Conservation (phyloP, 2,329 filamentous ascomycete species). For the Thelonectria rubi region DNA sequence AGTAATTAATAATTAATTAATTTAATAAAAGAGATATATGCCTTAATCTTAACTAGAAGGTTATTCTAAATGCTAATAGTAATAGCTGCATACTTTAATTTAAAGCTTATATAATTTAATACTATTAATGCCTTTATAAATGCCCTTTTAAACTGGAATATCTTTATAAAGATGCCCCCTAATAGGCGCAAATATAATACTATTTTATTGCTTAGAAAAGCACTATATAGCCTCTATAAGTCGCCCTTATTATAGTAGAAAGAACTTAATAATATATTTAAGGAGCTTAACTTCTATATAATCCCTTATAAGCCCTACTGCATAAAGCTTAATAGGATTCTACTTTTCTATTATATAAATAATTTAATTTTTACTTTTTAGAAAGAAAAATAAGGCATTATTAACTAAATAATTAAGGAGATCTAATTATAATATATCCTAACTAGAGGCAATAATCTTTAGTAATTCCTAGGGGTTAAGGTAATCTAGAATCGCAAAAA, state of each 20-base stretch:
- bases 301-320: too few species aligned
- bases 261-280: too few species aligned
- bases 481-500: background rate
- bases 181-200: background rate
- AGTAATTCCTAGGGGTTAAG: slow-evolving; percentile 1
- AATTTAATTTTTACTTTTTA: background rate
- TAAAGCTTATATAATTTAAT: background rate
- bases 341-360: slow-evolving; percentile 1
- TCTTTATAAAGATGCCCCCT: background rate
- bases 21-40: too few species aligned
- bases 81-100: background rate
- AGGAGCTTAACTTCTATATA: too few species aligned
- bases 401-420: background rate
- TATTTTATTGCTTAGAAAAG: too few species aligned
- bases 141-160: background rate
- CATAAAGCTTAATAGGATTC: background rate
- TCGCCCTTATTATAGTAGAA: too few species aligned
- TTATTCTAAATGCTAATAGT: background rate
- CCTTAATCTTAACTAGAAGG: background rate
- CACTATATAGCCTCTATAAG: too few species aligned
- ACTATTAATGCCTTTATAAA: background rate
- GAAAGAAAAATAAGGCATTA: background rate
- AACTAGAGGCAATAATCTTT: background rate
- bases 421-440: background rate
- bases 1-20: background rate